Base-by-base conservation (phyloP, 805 yeast genomes). In the Candida nemodendra region DNA sequence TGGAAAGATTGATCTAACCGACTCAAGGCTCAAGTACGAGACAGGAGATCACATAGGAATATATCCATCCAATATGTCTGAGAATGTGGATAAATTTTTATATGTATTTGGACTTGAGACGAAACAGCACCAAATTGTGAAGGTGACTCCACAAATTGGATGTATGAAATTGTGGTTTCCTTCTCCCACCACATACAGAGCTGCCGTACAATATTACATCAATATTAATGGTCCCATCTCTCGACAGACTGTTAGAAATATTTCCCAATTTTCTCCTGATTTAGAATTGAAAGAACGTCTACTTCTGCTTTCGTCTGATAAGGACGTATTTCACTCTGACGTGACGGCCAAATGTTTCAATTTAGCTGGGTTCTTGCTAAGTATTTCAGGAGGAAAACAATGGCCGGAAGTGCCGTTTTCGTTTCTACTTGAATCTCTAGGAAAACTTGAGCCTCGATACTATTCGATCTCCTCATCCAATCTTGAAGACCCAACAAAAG, bases 41-140 rank as follows among this genome's bases (percentile, higher is more conserved):
- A 87, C 97, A 3, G 98, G 98, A 57, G 98, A 91, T 60, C 97
- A 91, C 64, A 66, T 91, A 39, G 97, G 95, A 13, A 68, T 91
- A 33, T 84, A 95, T 85, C 88, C 96, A 19, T 81, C 85, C 16
- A 91, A 91, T 64, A 65, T 86, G 4, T 64, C 73, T 47, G 81
- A 74, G 51, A 80, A 84, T 49, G 81, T 89, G 21, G 70, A 69
- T 8, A 62, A 69, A 29, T 84, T 90, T 54, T 62, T 83, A 37
- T 48, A 65, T 32, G 78, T 82, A 2, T 76, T 89, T 44, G 80
- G 76, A 16, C 67, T 89, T 41, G 54, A 59, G 14, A 66, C 57
- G 23, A 71, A 72, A 48, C 62, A 68, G 30, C 66, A 77, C 26
- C 54, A 57, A 8, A 77, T 79, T 5, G 72, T 86, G 42, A 71